Evolutionary conservation across 805 yeast species (phyloP).

Genomic region (Lipomyces lipofer): DNA sequence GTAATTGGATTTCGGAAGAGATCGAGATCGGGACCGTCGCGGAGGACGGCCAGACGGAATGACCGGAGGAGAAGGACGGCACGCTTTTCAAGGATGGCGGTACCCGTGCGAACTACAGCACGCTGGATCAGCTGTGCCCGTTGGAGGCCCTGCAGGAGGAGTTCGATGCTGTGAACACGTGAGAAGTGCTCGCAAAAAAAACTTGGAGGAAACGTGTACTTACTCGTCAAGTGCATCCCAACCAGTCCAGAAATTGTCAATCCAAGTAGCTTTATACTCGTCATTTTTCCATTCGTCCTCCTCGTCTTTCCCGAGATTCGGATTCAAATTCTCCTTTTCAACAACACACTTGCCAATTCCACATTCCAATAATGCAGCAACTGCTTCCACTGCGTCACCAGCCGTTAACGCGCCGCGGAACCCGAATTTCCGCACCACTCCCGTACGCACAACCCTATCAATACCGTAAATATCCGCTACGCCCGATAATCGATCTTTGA

Average conservation of each 20-base stretch:
- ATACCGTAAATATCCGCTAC: slow-evolving; percentile 76
- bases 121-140: slow-evolving; percentile 83
- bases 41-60: slow-evolving; percentile 82
- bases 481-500: slow-evolving; percentile 66
- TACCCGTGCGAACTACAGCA: slow-evolving; percentile 82
- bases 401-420: slow-evolving; percentile 86
- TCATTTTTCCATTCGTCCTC: slow-evolving; percentile 5
- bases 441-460: slow-evolving; percentile 79
- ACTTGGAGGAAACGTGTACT: not conserved
- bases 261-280: slow-evolving; percentile 53
- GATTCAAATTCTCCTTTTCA: slow-evolving; percentile 36
- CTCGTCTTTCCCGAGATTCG: slow-evolving; percentile 9
- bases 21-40: slow-evolving; percentile 81
- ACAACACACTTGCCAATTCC: slow-evolving; percentile 30
- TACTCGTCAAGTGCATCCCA: slow-evolving; percentile 59
- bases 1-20: slow-evolving; percentile 85
- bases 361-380: slow-evolving; percentile 76
- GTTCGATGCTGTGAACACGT: slow-evolving; percentile 43
- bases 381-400: slow-evolving; percentile 86
- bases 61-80: slow-evolving; percentile 74
- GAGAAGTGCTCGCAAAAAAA: not conserved
- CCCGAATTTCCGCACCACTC: slow-evolving; percentile 84
- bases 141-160: slow-evolving; percentile 68
- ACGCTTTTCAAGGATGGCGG: slow-evolving; percentile 81
- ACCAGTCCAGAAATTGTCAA: slow-evolving; percentile 67